phyloP scores from a whole-genome alignment of 1,284 basidiomycete genomes.

The Malassezia brasiliensis region DNA sequence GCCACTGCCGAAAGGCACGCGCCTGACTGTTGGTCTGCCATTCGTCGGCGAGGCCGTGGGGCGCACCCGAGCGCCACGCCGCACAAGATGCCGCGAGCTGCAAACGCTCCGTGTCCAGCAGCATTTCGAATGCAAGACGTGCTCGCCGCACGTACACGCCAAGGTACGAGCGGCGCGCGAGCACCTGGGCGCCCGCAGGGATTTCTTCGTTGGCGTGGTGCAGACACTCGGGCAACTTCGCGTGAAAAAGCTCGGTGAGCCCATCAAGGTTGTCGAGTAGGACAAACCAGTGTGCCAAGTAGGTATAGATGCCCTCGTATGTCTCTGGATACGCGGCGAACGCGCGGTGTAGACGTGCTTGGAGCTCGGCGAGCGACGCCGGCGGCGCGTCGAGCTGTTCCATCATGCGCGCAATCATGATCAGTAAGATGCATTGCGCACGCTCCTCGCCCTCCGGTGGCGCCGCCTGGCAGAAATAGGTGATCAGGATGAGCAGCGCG shows the following conservation, averaged over 20 bases:
- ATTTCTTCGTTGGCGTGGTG: neutral
- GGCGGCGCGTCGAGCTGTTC: constrained; percentile 13
- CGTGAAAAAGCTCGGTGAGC: constrained; percentile 7
- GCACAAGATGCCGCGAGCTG: neutral
- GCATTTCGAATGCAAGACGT: constrained; percentile 15
- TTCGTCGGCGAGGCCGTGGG: neutral
- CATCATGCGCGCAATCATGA: constrained; percentile 9
- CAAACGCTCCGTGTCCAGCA: constrained; percentile 11
- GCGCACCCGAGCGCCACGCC: constrained; percentile 8
- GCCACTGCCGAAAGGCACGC: constrained; percentile 6
- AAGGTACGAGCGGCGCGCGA: constrained; percentile 15
- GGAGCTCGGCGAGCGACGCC: neutral
- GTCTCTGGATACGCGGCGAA: neutral
- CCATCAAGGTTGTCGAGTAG: constrained; percentile 9
- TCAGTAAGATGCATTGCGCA: constrained; percentile 4
- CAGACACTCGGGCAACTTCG: constrained; percentile 12
- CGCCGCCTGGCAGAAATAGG: constrained; percentile 9
- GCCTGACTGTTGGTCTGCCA: constrained; percentile 6
- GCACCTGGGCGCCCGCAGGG: neutral
- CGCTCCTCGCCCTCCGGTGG: neutral
- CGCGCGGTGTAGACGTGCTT: neutral
- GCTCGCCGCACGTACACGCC: constrained; percentile 14
- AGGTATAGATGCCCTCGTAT: neutral
- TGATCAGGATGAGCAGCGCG: constrained; percentile 12
- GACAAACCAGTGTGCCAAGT: neutral